Conservation (phyloP, 345 rosid genomes). For the Arabidopsis thaliana region TAIR10.1 NC_003076.8:20514501-20515000, state of each 20-base stretch:
- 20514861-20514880: neutral
- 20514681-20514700: neutral
- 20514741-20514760: constrained; percentile 38
- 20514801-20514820: neutral
- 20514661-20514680: neutral
- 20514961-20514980: no score
- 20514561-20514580: no score
- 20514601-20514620: no score
- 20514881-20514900: no score
- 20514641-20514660: neutral
- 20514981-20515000: no score
- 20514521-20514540: neutral
- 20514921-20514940: no score
- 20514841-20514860: neutral
- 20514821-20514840: neutral
- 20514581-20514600: no score
- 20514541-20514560: no score
- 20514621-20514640: no score
- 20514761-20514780: neutral
- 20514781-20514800: neutral
- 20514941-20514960: no score
- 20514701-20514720: neutral
- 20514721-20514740: neutral
- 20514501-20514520: neutral
- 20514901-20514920: neutral